Conservation (phyloP, 1,284 basidiomycete species). For the Leccinum huronense region DNA sequence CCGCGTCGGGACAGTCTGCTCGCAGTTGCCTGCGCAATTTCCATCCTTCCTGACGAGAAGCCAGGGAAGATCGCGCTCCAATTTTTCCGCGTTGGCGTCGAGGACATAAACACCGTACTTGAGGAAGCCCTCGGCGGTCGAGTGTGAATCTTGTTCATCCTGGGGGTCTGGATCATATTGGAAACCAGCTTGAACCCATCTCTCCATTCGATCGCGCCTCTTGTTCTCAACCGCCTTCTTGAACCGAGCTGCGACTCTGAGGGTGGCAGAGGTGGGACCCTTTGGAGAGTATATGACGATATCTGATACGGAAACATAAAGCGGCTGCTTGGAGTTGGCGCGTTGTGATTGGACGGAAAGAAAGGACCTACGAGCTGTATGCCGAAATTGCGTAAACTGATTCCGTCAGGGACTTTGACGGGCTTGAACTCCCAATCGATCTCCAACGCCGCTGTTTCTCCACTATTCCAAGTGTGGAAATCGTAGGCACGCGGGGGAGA, state of each 20-base stretch:
- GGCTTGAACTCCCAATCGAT: constrained; percentile 62
- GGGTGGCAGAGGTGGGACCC: constrained; percentile 43
- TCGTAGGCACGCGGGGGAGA: constrained; percentile 23
- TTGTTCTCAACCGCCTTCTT: constrained; percentile 41
- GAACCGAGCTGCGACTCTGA: constrained; percentile 40
- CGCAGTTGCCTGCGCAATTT: constrained; percentile 25
- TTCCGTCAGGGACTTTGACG: constrained; percentile 67
- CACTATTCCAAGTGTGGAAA: constrained; percentile 23
- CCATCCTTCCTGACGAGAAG: constrained; percentile 31
- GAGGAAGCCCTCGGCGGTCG: constrained; percentile 38
- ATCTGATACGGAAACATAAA: constrained; percentile 65
- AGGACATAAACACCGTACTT: constrained; percentile 66
- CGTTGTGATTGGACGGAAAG: background rate
- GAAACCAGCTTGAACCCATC: constrained; percentile 26
- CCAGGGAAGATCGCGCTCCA: constrained; percentile 32
- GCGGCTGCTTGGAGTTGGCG: constrained; percentile 37
- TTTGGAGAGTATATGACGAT: constrained; percentile 59
- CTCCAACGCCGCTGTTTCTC: constrained; percentile 25
- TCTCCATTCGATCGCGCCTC: constrained; percentile 36
- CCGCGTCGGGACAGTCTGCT: constrained; percentile 5
- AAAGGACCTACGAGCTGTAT: constrained; percentile 69
- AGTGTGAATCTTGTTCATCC: constrained; percentile 22
- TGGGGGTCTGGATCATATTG: constrained; percentile 8
- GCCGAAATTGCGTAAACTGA: constrained; percentile 77
- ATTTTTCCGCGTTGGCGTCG: constrained; percentile 39